Evolutionary conservation across 1,139 yeast genomes (phyloP).

Genomic region (Debaryomycetaceae sp.): DNA sequence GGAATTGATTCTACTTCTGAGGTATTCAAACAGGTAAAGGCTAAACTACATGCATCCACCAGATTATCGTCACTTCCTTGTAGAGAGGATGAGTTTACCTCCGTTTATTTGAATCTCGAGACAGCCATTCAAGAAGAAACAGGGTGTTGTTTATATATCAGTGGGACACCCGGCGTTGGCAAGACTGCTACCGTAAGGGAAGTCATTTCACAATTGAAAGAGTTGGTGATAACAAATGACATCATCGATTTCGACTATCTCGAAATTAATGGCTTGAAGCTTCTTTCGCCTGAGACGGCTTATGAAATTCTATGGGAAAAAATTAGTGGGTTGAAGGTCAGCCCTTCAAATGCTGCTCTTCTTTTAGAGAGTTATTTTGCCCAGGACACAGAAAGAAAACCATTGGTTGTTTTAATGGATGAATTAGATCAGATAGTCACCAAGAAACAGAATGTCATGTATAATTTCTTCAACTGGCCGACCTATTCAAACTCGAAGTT

Average conservation of each 20-base stretch:
- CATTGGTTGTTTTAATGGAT: slow-evolving; percentile 79
- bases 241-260: slow-evolving; percentile 63
- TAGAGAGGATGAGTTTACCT: slow-evolving; percentile 81
- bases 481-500: slow-evolving; percentile 74
- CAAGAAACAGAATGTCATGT: slow-evolving; percentile 83
- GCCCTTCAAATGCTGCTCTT: slow-evolving; percentile 58
- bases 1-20: slow-evolving; percentile 27
- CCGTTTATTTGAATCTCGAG: slow-evolving; percentile 68
- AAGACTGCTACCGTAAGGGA: slow-evolving; percentile 92
- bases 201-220: slow-evolving; percentile 66
- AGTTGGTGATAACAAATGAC: slow-evolving; percentile 41
- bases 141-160: slow-evolving; percentile 84
- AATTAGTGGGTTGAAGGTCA: slow-evolving; percentile 58
- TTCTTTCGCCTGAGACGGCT: slow-evolving; percentile 80
- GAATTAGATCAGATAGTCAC: slow-evolving; percentile 92
- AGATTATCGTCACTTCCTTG: slow-evolving; percentile 73
- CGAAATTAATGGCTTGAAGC: slow-evolving; percentile 88
- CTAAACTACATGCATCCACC: slow-evolving; percentile 61
- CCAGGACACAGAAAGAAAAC: slow-evolving; percentile 31
- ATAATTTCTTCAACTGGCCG: slow-evolving; percentile 98
- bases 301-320: slow-evolving; percentile 82
- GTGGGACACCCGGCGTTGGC: slow-evolving; percentile 99
- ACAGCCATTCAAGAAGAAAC: slow-evolving; percentile 67
- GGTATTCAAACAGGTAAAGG: slow-evolving; percentile 54
- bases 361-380: slow-evolving; percentile 38